Evolutionary conservation across 768 basidiomycete species (phyloP).

Genomic region (Mycena sanguinolenta): DNA sequence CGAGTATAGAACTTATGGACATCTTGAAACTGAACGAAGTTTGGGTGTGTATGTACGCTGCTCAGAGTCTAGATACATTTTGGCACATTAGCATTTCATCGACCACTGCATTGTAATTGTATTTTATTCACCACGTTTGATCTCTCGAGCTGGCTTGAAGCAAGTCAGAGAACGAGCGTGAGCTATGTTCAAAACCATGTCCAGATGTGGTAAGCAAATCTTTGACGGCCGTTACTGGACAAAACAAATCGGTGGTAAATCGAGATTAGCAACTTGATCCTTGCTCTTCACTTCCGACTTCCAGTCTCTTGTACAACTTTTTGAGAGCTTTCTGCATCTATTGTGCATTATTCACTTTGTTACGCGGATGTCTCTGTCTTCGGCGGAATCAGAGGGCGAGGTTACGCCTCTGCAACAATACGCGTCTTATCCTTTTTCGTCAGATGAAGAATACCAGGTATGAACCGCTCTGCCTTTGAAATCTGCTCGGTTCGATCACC

Average conservation of each 20-base stretch:
- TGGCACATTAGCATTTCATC: not conserved
- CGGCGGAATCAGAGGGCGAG: constrained; percentile 3
- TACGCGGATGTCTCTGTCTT: constrained; percentile 7
- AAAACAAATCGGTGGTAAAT: no score
- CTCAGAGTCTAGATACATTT: constrained; percentile 1
- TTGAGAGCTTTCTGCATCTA: no score
- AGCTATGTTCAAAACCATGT: no score
- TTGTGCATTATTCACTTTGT: no score
- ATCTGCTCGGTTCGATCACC: not conserved
- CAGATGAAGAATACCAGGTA: constrained; percentile 38
- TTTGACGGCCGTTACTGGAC: no score
- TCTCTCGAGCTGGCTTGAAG: not conserved
- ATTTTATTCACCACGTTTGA: not conserved
- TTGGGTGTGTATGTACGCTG: not conserved
- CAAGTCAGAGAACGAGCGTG: no score
- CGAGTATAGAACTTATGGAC: constrained; percentile 17
- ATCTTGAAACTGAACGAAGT: not conserved
- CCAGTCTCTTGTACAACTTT: no score
- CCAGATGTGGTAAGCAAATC: no score
- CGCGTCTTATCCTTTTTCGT: constrained; percentile 28
- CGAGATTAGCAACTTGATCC: no score
- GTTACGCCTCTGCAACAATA: constrained; percentile 18
- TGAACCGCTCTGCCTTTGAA: not conserved
- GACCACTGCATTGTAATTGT: not conserved
- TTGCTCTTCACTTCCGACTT: no score